Evolutionary conservation across 495 filamentous ascomycete species (phyloP), one percentile per base, ranked within the genome.

Genomic region (Neurospora discreta): DNA sequence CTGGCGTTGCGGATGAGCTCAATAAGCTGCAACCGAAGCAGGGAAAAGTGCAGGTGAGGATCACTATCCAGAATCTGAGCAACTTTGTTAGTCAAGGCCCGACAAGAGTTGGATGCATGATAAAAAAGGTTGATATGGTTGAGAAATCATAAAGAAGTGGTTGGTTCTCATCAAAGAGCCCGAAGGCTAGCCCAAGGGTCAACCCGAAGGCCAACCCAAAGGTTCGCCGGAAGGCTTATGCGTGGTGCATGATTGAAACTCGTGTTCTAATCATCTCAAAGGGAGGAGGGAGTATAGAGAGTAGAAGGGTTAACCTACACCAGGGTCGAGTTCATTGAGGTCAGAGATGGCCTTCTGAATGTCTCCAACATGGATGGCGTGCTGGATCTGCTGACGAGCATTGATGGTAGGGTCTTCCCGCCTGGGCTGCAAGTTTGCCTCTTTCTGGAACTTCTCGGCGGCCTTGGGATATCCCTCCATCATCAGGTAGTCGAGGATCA

Each of bases 241-340:
- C 93, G 95, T 98, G 95, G 95, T 99, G 96, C 94, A 98, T 98
- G 95, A 73, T 65, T 83, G 80, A 96, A 93, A 94, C 88, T 86
- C 84, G 80, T 79, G 80, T 81, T 93, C 84, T 96, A 97, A 98
- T 98, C 95, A 93, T 94, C 84, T 89, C 88, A 76, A 71, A 70
- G 40, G 88, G 86, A 72, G 75, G 87, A 72, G 74, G 46, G 72
- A 52, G 33, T 52, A 41, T 26, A 69, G 11, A 18, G 43, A 70
- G 39, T 69, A 69, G 52, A 68, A 72, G 42, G 68, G 69, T 20
- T 16, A 41, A 16, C 93, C 82, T 89, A 98, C 95, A 87, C 94
- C 90, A 78, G 93, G 92, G 73, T 97, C 91, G 69, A 95, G 81
- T 75, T 97, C 92, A 77, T 98, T 98, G 75, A 99, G 88, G 70